A percentile compares a stretch with the other conserved stretches of the same genome.
These are phyloP conservation scores for Penicillium sp. DNA, from an alignment of 2,329 filamentous ascomycete genomes.

Conservation along the genomic window DNA sequence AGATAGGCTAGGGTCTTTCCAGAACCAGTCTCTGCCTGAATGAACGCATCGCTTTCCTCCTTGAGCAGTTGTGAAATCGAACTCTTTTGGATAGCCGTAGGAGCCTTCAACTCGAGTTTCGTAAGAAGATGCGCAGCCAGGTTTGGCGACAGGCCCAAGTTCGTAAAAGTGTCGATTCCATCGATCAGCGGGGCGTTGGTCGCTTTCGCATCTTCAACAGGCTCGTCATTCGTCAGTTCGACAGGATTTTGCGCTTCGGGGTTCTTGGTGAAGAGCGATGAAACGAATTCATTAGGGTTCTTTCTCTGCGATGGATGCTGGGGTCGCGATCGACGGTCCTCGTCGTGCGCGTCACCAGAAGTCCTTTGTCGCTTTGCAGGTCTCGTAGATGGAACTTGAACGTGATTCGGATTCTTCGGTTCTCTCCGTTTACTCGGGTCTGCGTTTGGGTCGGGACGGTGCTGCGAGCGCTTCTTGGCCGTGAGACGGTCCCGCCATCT, in stretches of 20 bases:
- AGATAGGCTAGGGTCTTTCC: slow-evolving; percentile 97
- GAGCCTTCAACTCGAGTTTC: slow-evolving; percentile 83
- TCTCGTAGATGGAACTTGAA: slow-evolving; percentile 28
- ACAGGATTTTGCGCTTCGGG: slow-evolving; percentile 62
- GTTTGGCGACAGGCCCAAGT: slow-evolving; percentile 72
- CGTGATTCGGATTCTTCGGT: slow-evolving; percentile 33
- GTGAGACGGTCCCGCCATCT: slow-evolving; percentile 83
- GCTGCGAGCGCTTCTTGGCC: slow-evolving; percentile 64
- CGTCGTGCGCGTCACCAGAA: slow-evolving; percentile 24
- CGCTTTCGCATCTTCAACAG: slow-evolving; percentile 53
- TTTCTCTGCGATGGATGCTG: slow-evolving; percentile 32
- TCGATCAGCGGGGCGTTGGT: slow-evolving; percentile 86
- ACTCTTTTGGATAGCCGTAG: slow-evolving; percentile 90
- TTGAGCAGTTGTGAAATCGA: slow-evolving; percentile 75
- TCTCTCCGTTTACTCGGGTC: slow-evolving; percentile 14
- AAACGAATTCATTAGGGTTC: slow-evolving; percentile 64
- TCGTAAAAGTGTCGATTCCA: slow-evolving; percentile 79
- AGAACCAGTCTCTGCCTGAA: slow-evolving; percentile 94
- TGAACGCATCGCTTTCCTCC: slow-evolving; percentile 82
- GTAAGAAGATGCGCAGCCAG: slow-evolving; percentile 76
- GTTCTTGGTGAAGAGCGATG: slow-evolving; percentile 88
- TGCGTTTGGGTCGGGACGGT: slow-evolving; percentile 34
- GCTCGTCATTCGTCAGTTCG: slow-evolving; percentile 34
- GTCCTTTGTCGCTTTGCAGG: slow-evolving; percentile 41
- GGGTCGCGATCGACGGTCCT: slow-evolving; percentile 12